Evolutionary conservation across 345 rosid genomes (phyloP), one percentile per base, ranked within the genome.

Genomic region (Lepidium aucheri): DNA sequence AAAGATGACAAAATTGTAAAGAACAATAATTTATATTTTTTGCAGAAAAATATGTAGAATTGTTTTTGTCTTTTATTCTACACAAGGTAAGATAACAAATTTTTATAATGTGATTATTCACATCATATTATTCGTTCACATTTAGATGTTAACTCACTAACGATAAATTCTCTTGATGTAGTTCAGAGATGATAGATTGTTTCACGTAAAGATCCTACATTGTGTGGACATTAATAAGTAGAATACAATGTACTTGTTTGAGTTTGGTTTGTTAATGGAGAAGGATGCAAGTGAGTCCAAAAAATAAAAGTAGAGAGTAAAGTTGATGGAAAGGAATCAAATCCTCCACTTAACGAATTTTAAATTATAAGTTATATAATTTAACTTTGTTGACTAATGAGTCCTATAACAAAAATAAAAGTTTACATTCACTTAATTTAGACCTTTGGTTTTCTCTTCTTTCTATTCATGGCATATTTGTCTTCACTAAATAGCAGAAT

Each of bases 281-380:
- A 53, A 67, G 53, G 73, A 67, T 74, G 68, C 73, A 74, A 66
- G 63, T 26, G 67, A 74, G 43, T 67, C 77, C 63, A 65, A 73
- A 52, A 36, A 51, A 43, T 14, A 15, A 57, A 35, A 74, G 68
- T 34, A 42, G 45, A 34, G 33, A 14, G 43, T 9, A 74, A 67
- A 72, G 76, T 53, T 57, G 66, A 65, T 72, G 55, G 49, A 58
- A 26, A 60, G 58, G 73, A 73, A 67, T 73, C 77, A 66, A 67
- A 67, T 62, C 77, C 38, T 60, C 72, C 77, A 67, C 77, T 73
- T 24, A 66, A 40, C 34, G 50, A 38, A 17, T 34, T 66, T 65
- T 15, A 66, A 65, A 51, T 35, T 41, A 58, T 20, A n/a, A n/a
- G 38, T 52, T 51, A 51, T 42, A 35, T 42, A 59, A 65, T 59